These are phyloP conservation scores for Stellera chamaejasme DNA, from an alignment of 345 rosid genomes.

Conservation along the genomic window DNA sequence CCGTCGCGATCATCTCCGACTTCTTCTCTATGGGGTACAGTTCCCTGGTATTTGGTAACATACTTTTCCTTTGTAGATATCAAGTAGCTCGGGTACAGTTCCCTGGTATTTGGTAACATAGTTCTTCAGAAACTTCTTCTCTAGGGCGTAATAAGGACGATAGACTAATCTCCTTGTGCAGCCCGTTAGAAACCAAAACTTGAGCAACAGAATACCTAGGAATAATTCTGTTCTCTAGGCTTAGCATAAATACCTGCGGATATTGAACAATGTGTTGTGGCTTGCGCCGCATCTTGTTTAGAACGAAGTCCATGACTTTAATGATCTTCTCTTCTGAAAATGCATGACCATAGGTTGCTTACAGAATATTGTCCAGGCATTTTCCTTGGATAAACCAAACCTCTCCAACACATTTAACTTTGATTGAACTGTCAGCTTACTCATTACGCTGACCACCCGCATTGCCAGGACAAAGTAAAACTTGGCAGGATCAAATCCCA, in stretches of 20 bases:
- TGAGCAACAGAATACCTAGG: neutral
- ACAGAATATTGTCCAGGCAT: neutral
- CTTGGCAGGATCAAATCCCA: neutral
- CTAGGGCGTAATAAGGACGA: neutral
- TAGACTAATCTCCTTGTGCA: neutral
- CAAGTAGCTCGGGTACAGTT: neutral
- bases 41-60: too few relatives aligned
- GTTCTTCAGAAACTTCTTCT: neutral
- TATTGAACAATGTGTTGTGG: neutral
- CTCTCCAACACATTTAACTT: neutral
- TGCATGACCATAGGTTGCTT: neutral
- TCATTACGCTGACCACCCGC: neutral
- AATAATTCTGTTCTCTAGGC: neutral
- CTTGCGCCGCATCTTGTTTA: neutral
- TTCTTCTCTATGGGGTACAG: too few relatives aligned
- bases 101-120: neutral
- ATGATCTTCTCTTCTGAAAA: neutral
- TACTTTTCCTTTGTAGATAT: neutral
- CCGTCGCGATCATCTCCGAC: slow-evolving; percentile 58
- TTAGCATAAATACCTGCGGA: neutral
- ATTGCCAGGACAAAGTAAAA: neutral
- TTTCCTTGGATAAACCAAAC: neutral
- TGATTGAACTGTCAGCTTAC: neutral
- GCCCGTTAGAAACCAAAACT: neutral
- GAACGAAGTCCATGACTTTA: neutral